Evolutionary conservation across 805 yeast genomes (phyloP), one percentile per base, ranked within the genome.

Genomic region (Hanseniaspora valbyensis): DNA sequence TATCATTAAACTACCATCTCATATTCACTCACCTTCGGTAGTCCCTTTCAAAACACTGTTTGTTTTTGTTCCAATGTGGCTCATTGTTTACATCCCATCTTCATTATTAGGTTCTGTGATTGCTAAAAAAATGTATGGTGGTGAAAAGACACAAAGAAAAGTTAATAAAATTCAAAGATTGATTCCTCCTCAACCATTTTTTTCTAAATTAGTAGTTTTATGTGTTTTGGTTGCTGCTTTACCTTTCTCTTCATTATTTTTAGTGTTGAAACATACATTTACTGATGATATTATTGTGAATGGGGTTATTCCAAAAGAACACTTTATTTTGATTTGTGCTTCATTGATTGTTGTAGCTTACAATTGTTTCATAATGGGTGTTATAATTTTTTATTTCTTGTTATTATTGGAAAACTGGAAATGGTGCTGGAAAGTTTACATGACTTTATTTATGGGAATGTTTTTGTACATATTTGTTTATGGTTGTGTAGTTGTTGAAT

Each of bases 261-360:
- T 9, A 82, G 95, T 19, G 83, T 92, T 62, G 88, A 95, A 22
- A 92, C 92, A 52, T 96, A 92, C 69, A 77, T 92, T 77, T 89
- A 87, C 67, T 90, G 88, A 69, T 85, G 92, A 59, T 81, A 85
- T 70, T 76, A 85, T 48, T 86, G 95, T 29, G 68, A 92, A 57
- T 90, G 98, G 98, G 86, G 84, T 67, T 88, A 85, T 73, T 2
- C 50, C 77, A 85, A 65, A 81, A 89, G 56, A 92, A 78, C 72
- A 92, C 89, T 74, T 90, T 92, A 97, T 92, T 92, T 72, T 98
- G 97, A 12, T 92, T 90, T 74, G 70, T 90, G 57, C 85, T 89
- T 59, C 80, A 85, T 63, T 55, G 81, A n/a, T 72, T 89, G 61
- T 83, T 87, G 86, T 70, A 85, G 12, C 59, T 83, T 58, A 88